These are phyloP conservation scores for Prosopis cineraria DNA, from an alignment of 306 rosid genomes.

Conservation along the genomic window DNA sequence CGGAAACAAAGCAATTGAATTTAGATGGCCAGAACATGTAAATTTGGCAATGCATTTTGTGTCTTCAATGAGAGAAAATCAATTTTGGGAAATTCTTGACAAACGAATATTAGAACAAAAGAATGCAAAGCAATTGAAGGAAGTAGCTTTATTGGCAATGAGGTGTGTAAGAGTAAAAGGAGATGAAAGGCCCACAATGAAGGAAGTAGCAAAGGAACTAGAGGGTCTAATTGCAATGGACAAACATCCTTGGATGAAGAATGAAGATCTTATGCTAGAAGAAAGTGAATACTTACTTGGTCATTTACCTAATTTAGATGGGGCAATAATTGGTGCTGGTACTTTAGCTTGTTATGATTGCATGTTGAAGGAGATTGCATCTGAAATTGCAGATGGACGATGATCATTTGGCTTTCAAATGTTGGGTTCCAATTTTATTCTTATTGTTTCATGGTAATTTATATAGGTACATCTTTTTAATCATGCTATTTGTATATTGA, in stretches of 20 bases:
- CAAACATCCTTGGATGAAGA: constrained; percentile 6
- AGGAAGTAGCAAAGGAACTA: constrained; percentile 50
- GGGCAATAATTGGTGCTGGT: background rate
- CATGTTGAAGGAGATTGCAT: background rate
- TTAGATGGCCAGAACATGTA: constrained; percentile 27
- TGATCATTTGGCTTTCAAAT: background rate
- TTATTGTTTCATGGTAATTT: no score
- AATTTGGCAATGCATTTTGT: constrained; percentile 26
- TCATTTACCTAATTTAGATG: background rate
- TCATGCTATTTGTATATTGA: no score
- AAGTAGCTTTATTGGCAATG: constrained; percentile 35
- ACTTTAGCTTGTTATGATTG: background rate
- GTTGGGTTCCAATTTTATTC: no score
- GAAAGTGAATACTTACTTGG: background rate
- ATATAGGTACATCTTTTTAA: no score
- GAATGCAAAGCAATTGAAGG: constrained; percentile 4
- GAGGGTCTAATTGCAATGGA: constrained; percentile 31
- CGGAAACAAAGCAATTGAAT: constrained; percentile 37
- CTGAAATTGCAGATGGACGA: background rate
- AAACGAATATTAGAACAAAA: background rate
- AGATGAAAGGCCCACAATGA: constrained; percentile 18
- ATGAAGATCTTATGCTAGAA: background rate
- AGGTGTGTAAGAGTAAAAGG: constrained; percentile 43
- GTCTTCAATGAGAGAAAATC: background rate
- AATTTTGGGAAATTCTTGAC: constrained; percentile 30